A percentile compares a stretch with the other conserved stretches of the same genome.
These are phyloP conservation scores for Hymenoscyphus salicellus DNA, from an alignment of 2,329 filamentous ascomycete genomes.

Conservation along the genomic window DNA sequence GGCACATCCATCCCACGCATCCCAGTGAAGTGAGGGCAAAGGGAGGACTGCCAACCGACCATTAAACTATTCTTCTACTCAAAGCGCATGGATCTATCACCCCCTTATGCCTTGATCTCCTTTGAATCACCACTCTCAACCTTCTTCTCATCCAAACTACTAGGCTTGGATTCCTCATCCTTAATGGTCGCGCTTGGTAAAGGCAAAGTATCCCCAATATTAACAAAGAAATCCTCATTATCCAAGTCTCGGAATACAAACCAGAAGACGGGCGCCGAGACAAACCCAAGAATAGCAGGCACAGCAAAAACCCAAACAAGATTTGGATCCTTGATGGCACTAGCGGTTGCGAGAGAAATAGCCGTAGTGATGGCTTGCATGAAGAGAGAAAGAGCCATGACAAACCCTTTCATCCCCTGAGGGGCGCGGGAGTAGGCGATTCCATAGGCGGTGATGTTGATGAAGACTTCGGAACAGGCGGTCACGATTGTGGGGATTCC, in stretches of 20 bases:
- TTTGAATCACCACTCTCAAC: background rate
- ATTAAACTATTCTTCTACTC: too few species aligned
- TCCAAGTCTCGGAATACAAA: slow-evolving; percentile 13
- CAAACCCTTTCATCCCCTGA: slow-evolving; percentile 73
- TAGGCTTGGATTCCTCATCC: slow-evolving; percentile 6
- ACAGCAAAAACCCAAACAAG: slow-evolving; percentile 68
- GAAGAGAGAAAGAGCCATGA: slow-evolving; percentile 65
- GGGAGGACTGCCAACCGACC: too few species aligned
- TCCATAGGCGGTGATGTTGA: slow-evolving; percentile 61
- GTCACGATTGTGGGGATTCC: slow-evolving; percentile 45
- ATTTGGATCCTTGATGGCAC: slow-evolving; percentile 59
- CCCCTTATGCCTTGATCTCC: background rate
- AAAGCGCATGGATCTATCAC: too few species aligned
- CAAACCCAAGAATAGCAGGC: slow-evolving; percentile 55
- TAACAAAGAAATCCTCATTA: slow-evolving; percentile 9
- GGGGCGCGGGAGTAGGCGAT: slow-evolving; percentile 76
- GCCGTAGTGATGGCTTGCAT: slow-evolving; percentile 67
- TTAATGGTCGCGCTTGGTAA: background rate
- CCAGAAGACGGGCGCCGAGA: slow-evolving; percentile 11
- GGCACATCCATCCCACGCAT: too few species aligned
- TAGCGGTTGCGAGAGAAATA: slow-evolving; percentile 62
- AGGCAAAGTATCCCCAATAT: background rate
- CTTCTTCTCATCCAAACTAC: slow-evolving; percentile 4
- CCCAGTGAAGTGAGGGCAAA: too few species aligned
- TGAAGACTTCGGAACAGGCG: slow-evolving; percentile 54